These are phyloP conservation scores for Pseudocercospora fuligena DNA, from an alignment of 2,329 filamentous ascomycete genomes.

Conservation along the genomic window DNA sequence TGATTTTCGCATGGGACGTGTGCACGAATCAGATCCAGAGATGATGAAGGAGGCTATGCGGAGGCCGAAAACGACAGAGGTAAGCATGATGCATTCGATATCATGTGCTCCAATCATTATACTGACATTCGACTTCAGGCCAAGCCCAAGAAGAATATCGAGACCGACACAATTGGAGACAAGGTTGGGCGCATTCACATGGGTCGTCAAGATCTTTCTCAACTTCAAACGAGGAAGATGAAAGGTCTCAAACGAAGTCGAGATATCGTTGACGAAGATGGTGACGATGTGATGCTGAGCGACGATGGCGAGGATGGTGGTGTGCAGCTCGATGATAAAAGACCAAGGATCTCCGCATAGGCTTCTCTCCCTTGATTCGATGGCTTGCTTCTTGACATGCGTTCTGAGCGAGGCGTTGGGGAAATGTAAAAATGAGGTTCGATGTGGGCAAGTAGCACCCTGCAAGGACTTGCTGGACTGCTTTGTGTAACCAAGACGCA, in stretches of 20 bases:
- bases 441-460: not conserved
- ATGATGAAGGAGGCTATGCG: constrained; percentile 90
- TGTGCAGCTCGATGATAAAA: constrained; percentile 32
- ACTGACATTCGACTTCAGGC: constrained; percentile 43
- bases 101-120: not conserved
- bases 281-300: constrained; percentile 52
- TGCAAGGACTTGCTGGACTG: not conserved
- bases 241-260: constrained; percentile 91
- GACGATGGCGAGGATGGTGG: constrained; percentile 43
- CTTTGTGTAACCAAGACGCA: not conserved
- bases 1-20: constrained; percentile 84
- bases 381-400: constrained; percentile 5
- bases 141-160: constrained; percentile 92
- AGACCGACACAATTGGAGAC: constrained; percentile 88
- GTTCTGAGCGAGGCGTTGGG: constrained; percentile 26
- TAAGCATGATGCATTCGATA: constrained; percentile 49
- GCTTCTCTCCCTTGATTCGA: not conserved
- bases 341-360: constrained; percentile 32
- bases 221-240: constrained; percentile 97
- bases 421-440: not conserved
- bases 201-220: constrained; percentile 83
- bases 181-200: constrained; percentile 94
- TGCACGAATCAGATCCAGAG: constrained; percentile 75
- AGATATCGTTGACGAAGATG: constrained; percentile 63
- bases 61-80: constrained; percentile 75